Evolutionary conservation across 768 basidiomycete species (phyloP).

Genomic region (Basidioascus undulatus): DNA sequence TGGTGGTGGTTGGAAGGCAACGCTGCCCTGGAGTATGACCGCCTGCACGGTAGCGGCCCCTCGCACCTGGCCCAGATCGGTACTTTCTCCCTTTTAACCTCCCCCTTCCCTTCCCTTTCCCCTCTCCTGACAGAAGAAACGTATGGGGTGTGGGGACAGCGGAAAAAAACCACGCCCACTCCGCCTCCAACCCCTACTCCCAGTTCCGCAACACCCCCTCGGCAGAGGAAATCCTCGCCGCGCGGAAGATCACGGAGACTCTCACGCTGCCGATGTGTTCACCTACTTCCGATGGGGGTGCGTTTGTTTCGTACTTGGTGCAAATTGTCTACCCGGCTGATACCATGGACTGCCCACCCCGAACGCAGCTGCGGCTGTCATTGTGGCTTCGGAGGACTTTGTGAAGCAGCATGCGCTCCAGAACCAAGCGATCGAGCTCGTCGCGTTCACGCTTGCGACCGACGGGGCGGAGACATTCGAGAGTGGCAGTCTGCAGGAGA

Average conservation of each 20-base stretch:
- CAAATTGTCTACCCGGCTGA: neutral
- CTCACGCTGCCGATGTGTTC: constrained; percentile 70
- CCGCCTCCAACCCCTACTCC: constrained; percentile 58
- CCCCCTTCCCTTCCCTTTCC: neutral
- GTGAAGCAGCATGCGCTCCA: constrained; percentile 45
- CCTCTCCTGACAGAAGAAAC: neutral
- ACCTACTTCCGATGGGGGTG: constrained; percentile 39
- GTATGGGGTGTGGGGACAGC: neutral
- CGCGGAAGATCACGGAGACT: constrained; percentile 41
- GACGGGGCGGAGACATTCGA: constrained; percentile 43
- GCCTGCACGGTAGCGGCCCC: constrained; percentile 25
- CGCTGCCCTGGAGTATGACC: neutral
- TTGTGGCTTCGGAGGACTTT: constrained; percentile 56
- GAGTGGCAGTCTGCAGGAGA: too few relatives aligned
- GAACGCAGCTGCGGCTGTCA: constrained; percentile 54
- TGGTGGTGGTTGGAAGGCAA: neutral
- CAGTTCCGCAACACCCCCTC: constrained; percentile 64
- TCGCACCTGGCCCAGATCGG: too few relatives aligned
- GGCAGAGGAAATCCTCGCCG: constrained; percentile 38
- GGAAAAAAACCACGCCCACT: constrained; percentile 63
- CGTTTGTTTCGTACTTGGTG: constrained; percentile 8
- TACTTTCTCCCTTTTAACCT: neutral
- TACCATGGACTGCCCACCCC: constrained; percentile 12
- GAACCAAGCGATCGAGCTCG: constrained; percentile 70
- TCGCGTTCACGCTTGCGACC: constrained; percentile 36